These are phyloP conservation scores for Rhizopogon vesiculosus DNA, from an alignment of 768 basidiomycete genomes.

Conservation along the genomic window DNA sequence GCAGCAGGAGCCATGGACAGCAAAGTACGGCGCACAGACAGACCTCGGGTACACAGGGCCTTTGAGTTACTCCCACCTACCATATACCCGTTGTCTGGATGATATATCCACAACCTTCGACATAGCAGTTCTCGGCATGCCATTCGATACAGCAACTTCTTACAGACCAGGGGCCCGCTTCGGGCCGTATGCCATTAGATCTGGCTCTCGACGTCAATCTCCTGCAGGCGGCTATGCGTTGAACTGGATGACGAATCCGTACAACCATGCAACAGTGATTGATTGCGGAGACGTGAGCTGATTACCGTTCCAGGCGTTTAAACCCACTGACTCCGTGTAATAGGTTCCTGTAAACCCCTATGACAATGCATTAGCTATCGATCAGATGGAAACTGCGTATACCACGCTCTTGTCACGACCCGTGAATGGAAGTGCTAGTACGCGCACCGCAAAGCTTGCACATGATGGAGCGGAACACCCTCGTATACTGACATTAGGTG, in stretches of 20 bases:
- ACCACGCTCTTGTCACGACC: slow-evolving; percentile 56
- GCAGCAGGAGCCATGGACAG: slow-evolving; percentile 40
- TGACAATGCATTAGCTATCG: slow-evolving; percentile 71
- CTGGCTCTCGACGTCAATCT: slow-evolving; percentile 58
- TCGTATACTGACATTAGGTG: slow-evolving; percentile 51
- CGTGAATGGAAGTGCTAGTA: slow-evolving; percentile 16
- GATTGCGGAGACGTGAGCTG: slow-evolving; percentile 75
- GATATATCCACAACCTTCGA: slow-evolving; percentile 50
- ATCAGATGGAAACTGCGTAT: slow-evolving; percentile 80
- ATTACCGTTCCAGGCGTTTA: too few relatives aligned
- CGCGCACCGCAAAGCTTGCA: slow-evolving; percentile 23
- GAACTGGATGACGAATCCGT: slow-evolving; percentile 61
- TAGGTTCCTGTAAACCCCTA: slow-evolving; percentile 71
- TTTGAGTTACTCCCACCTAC: slow-evolving; percentile 72
- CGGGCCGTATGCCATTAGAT: slow-evolving; percentile 74
- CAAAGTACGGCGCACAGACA: slow-evolving; percentile 61
- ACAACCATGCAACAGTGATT: slow-evolving; percentile 50
- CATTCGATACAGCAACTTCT: slow-evolving; percentile 59
- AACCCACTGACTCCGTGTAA: neutral
- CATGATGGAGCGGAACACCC: slow-evolving; percentile 59
- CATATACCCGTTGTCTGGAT: slow-evolving; percentile 65
- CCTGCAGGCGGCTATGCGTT: slow-evolving; percentile 55
- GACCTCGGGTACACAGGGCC: slow-evolving; percentile 72
- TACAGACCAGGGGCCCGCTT: slow-evolving; percentile 64
- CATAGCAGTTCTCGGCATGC: slow-evolving; percentile 70